phyloP scores from a whole-genome alignment of 2,329 filamentous ascomycete genomes.

The Calonectria naviculata region DNA sequence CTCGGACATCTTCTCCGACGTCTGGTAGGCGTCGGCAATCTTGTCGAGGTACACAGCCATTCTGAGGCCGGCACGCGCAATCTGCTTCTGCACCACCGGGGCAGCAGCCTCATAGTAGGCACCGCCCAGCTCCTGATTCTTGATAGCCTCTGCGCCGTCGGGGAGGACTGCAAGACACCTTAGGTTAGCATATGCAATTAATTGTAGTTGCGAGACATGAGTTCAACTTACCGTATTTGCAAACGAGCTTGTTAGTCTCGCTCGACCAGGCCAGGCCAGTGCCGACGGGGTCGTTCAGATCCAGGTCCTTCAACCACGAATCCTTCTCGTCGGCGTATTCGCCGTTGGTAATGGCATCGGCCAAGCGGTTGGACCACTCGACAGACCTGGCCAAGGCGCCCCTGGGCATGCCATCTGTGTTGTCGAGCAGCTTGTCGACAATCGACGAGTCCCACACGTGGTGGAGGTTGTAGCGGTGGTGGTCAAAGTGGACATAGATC shows the following conservation, averaged over 20 bases:
- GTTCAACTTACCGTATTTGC: constrained; percentile 63
- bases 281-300: constrained; percentile 62
- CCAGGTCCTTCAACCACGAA: constrained; percentile 67
- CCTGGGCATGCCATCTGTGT: constrained; percentile 58
- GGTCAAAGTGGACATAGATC: constrained; percentile 72
- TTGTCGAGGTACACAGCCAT: constrained; percentile 75
- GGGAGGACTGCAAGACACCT: constrained; percentile 64
- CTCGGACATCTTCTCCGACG: constrained; percentile 34
- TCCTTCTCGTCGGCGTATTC: constrained; percentile 62
- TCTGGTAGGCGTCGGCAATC: constrained; percentile 58
- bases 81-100: constrained; percentile 72
- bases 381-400: constrained; percentile 61
- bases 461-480: constrained; percentile 71
- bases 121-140: constrained; percentile 69
- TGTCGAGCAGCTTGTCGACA: constrained; percentile 71
- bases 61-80: constrained; percentile 76
- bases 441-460: constrained; percentile 80
- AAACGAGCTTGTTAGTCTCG: constrained; percentile 72
- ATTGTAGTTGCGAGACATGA: not conserved
- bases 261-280: constrained; percentile 73
- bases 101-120: constrained; percentile 73
- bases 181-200: constrained; percentile 26
- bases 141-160: constrained; percentile 67
- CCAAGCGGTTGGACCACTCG: constrained; percentile 68
- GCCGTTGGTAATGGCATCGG: constrained; percentile 64